Base-by-base conservation (phyloP, 306 rosid species). In the Glycine soja region DNA sequence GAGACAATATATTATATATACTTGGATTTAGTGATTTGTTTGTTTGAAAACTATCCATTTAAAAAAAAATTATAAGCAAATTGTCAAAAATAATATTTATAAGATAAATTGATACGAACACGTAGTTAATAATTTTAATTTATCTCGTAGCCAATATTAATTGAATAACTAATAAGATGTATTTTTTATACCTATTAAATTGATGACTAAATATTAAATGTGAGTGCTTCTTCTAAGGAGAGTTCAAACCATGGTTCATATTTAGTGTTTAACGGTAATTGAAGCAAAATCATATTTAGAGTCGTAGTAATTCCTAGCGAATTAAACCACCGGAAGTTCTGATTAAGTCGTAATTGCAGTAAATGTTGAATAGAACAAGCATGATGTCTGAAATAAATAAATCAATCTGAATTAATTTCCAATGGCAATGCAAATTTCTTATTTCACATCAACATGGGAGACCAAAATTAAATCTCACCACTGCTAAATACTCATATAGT, bases 381-480 rank as follows among this genome's bases (percentile, higher is more conserved):
- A 6, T 18, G 16, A 42, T 40, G 19, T 56, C 66, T 38, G 7
- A 2, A 54, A 38, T 1, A 62, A 62, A 38, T 3, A 62, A 66
- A 66, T 66, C 12, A 32, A 66, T 61, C n/a, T 10, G n/a, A 61
- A 61, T 18, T 54, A 11, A 16, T 42, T 76, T 59, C 74, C 24
- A 24, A 70, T 24, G 51, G 38, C 11, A 59, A 50, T n/a, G 6
- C 9, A 10, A 24, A 64, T 12, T 24, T 64, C 15, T 34, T 45
- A 18, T 47, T 36, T 19, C 51, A 72, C 66, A 45, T 8, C 5
- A 38, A 50, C 46, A 63, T 3, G 45, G 30, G 6, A 58, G 69
- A 54, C 40, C 16, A 70, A 79, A 19, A 54, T 54, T n/a, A 56
- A 69, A 69, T 70, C 36, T 45, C 8, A 10, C 63, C 24, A 1